Evolutionary conservation across 2,329 filamentous ascomycete genomes (phyloP).

Genomic region (Colletotrichum caudatum): DNA sequence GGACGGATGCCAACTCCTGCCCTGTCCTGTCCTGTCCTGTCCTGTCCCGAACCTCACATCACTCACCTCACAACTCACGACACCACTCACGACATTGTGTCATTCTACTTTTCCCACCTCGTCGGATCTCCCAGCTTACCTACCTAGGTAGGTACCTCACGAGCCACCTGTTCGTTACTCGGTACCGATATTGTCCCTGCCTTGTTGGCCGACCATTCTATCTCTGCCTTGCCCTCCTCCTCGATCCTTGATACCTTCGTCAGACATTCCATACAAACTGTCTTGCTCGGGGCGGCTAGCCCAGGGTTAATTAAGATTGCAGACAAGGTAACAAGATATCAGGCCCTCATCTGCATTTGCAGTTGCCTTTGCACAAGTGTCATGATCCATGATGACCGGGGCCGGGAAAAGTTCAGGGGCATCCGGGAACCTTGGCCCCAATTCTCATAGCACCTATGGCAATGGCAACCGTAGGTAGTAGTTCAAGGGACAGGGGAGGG

Average conservation of each 20-base stretch:
- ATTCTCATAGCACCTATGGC: conserved; percentile 5
- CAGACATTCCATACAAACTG: background rate
- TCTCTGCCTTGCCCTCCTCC: background rate
- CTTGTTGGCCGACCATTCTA: background rate
- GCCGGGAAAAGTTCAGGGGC: background rate
- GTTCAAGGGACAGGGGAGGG: conserved; percentile 32
- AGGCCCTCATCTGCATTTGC: conserved; percentile 3
- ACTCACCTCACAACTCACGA: background rate
- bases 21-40: background rate
- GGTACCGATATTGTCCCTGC: background rate
- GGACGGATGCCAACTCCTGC: background rate
- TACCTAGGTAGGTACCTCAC: background rate
- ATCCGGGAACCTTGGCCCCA: background rate
- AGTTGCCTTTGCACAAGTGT: background rate
- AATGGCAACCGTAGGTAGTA: background rate
- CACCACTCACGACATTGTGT: background rate
- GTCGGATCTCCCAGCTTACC: no score
- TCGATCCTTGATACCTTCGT: conserved; percentile 10
- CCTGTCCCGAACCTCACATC: background rate
- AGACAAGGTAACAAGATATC: conserved; percentile 7
- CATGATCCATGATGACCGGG: conserved; percentile 7
- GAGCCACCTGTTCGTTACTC: background rate
- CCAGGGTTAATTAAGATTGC: background rate
- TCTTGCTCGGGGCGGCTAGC: background rate
- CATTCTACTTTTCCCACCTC: background rate